phyloP scores from a whole-genome alignment of 805 yeast species.

The Spathaspora hagerdaliae region DNA sequence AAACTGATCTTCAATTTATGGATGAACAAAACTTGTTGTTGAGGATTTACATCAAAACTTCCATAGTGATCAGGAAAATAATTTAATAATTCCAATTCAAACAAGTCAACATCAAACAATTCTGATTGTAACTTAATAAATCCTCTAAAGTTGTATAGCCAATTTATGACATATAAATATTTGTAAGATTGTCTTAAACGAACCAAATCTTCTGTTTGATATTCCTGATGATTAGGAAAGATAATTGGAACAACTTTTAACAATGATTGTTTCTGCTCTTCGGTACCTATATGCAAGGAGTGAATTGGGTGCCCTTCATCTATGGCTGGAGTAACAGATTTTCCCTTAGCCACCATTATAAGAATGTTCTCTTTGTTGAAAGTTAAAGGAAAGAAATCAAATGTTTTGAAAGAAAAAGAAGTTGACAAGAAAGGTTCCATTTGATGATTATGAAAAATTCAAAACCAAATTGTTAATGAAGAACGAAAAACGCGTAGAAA shows the following conservation, averaged over 20 bases:
- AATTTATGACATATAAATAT: slow-evolving; percentile 40
- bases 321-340: slow-evolving; percentile 1
- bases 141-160: slow-evolving; percentile 55
- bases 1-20: slow-evolving; percentile 42
- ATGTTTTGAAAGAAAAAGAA: too few relatives aligned
- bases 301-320: slow-evolving; percentile 4
- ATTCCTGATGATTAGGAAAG: slow-evolving; percentile 15
- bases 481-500: too few relatives aligned
- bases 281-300: slow-evolving; percentile 9
- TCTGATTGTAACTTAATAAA: slow-evolving; percentile 47
- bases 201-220: slow-evolving; percentile 7
- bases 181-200: slow-evolving; percentile 15
- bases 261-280: slow-evolving; percentile 15
- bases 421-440: too few relatives aligned
- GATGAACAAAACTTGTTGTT: slow-evolving; percentile 19
- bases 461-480: too few relatives aligned
- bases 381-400: too few relatives aligned
- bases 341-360: slow-evolving; percentile 2
- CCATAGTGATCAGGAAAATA: slow-evolving; percentile 6
- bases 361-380: too few relatives aligned
- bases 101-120: slow-evolving; percentile 52
- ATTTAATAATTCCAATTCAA: slow-evolving; percentile 57
- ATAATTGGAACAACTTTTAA: slow-evolving; percentile 16
- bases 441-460: too few relatives aligned
- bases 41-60: background rate